These are phyloP conservation scores for Aspergillus steynii DNA, from an alignment of 495 filamentous ascomycete genomes.

Conservation along the genomic window DNA sequence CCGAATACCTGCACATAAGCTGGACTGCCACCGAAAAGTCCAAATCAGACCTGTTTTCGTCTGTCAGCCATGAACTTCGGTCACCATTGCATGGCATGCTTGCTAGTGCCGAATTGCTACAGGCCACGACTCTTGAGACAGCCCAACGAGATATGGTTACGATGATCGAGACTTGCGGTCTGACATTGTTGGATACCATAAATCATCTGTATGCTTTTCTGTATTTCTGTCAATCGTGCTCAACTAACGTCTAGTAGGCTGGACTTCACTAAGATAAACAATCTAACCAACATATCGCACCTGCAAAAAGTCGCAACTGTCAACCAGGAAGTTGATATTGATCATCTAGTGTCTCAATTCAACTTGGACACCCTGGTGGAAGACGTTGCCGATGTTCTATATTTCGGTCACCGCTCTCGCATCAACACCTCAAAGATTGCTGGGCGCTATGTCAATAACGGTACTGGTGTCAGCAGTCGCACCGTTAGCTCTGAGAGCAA, in stretches of 20 bases:
- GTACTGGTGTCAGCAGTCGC: constrained; percentile 16
- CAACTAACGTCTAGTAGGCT: constrained; percentile 25
- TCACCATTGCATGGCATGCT: constrained; percentile 71
- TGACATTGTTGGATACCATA: constrained; percentile 66
- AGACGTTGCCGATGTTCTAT: constrained; percentile 20
- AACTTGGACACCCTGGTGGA: constrained; percentile 21
- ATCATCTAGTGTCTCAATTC: constrained; percentile 17
- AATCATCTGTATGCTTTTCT: constrained; percentile 49
- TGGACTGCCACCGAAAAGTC: constrained; percentile 50
- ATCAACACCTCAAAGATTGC: constrained; percentile 18
- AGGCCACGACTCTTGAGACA: constrained; percentile 50
- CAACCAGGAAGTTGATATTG: constrained; percentile 4
- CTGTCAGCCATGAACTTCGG: constrained; percentile 72
- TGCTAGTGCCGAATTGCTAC: constrained; percentile 63
- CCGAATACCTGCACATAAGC: constrained; percentile 56
- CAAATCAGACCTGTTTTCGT: constrained; percentile 71
- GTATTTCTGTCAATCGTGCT: no score
- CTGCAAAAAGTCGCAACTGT: constrained; percentile 14
- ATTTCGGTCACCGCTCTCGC: constrained; percentile 20
- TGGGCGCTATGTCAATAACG: constrained; percentile 19
- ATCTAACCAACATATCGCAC: constrained; percentile 32
- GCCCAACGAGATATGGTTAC: constrained; percentile 58
- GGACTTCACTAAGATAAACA: constrained; percentile 59
- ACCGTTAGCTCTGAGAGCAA: background rate
- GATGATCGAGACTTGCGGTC: constrained; percentile 63